Evolutionary conservation across 805 yeast species (phyloP).

Genomic region (baker's yeast (Saccharomyces cerevisiae)): DNA sequence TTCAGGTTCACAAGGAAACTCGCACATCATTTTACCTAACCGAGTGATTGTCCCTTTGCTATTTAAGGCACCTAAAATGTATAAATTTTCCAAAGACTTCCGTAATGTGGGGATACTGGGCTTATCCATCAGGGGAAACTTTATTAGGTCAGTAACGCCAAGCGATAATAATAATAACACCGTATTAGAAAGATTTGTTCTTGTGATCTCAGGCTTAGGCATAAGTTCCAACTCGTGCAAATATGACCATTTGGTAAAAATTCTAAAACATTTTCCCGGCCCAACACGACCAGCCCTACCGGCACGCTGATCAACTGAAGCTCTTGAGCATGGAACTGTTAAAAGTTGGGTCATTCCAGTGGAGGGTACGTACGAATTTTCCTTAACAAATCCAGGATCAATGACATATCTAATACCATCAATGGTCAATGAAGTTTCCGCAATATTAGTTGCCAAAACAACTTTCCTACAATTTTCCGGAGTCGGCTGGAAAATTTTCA

Average conservation of each 20-base stretch:
- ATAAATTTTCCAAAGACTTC: slow-evolving; percentile 71
- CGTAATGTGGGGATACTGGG: slow-evolving; percentile 70
- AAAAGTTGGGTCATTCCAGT: slow-evolving; percentile 83
- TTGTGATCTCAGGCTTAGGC: slow-evolving; percentile 86
- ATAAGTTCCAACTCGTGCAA: slow-evolving; percentile 66
- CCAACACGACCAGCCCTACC: slow-evolving; percentile 98
- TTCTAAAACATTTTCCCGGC: slow-evolving; percentile 88
- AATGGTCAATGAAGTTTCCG: slow-evolving; percentile 92
- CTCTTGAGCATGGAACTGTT: slow-evolving; percentile 84
- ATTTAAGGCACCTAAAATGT: slow-evolving; percentile 79
- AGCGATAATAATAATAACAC: slow-evolving; percentile 69
- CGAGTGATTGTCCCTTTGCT: slow-evolving; percentile 69
- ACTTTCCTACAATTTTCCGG: slow-evolving; percentile 75
- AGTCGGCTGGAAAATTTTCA: slow-evolving; percentile 76
- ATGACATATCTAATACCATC: slow-evolving; percentile 93
- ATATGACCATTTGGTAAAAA: slow-evolving; percentile 68
- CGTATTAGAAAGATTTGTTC: slow-evolving; percentile 73
- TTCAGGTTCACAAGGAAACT: slow-evolving; percentile 88
- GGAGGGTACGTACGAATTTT: slow-evolving; percentile 78
- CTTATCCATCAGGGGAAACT: slow-evolving; percentile 85
- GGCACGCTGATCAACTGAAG: slow-evolving; percentile 93
- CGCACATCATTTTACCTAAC: slow-evolving; percentile 79
- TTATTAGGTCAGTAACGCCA: slow-evolving; percentile 74
- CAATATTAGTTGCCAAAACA: slow-evolving; percentile 91
- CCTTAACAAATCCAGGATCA: slow-evolving; percentile 92